These are phyloP conservation scores for Geosmithia flava DNA, from an alignment of 2,329 filamentous ascomycete species.

Conservation along the genomic window DNA sequence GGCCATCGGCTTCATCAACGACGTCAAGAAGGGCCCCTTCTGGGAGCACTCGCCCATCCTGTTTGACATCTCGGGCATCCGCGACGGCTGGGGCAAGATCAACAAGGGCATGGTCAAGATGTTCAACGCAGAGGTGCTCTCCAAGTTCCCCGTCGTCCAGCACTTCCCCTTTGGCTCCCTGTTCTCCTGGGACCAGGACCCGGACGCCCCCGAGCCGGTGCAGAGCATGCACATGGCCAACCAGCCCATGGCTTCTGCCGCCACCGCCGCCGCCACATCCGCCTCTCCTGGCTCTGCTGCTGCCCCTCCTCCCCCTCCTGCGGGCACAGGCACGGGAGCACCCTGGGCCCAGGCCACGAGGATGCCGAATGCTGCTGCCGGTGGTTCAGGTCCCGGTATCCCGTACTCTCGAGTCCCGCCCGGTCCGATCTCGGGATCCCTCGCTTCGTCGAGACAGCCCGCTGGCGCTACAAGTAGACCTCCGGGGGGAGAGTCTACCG, in stretches of 20 bases:
- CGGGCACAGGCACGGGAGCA: constrained; percentile 22
- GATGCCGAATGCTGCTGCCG: constrained; percentile 19
- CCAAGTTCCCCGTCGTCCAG: constrained; percentile 97
- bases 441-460: constrained; percentile 8
- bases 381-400: constrained; percentile 18
- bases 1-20: constrained; percentile 91
- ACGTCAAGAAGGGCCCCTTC: constrained; percentile 92
- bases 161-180: constrained; percentile 78
- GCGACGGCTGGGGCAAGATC: constrained; percentile 94
- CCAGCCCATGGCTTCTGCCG: constrained; percentile 26
- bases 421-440: constrained; percentile 13
- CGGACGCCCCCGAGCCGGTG: constrained; percentile 36
- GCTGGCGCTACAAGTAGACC: not conserved
- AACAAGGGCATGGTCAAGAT: constrained; percentile 99
- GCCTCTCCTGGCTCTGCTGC: not conserved
- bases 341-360: constrained; percentile 30
- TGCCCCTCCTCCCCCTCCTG: constrained; percentile 5
- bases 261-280: not conserved
- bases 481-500: constrained; percentile 14
- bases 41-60: constrained; percentile 95
- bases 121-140: constrained; percentile 93
- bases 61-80: constrained; percentile 87
- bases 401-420: constrained; percentile 23
- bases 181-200: constrained; percentile 65
- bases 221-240: constrained; percentile 44